Evolutionary conservation across 768 basidiomycete species (phyloP), one percentile per base, ranked within the genome.

Genomic region (Suillus clintonianus): DNA sequence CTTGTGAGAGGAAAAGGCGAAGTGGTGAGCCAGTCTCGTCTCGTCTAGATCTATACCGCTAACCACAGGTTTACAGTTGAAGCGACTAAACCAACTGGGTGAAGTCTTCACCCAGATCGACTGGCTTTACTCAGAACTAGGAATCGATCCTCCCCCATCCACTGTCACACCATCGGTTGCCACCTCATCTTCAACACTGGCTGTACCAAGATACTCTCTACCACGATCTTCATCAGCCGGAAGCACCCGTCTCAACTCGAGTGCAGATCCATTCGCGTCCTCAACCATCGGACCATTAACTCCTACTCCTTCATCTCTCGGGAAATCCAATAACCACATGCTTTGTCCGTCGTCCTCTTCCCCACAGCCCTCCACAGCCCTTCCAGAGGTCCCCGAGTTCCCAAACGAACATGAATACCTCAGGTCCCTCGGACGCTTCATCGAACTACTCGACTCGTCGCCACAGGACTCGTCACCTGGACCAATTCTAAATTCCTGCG

Each of bases 1-100:
- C 83, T 95, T 19, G 88, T 91, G 11, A 82, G 90, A 60, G 93
- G 92, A 13, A 94, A 94, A 75, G 84, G 85, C n/a, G 94, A 96
- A 84, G 83, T 94, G 60, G 91, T 94, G 69, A 70, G 91, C 81
- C 42, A 37, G 1, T 32, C 19, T 30, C 36, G n/a, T 45, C 36
- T 64, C 47, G 60, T 59, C 59, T 45, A 32, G 24, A 14, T 43
- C 54, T 51, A 30, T 57, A 45, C 58, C 60, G 57, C 64, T 51
- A 63, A 61, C 13, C 5, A 14, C 55, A 42, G 42, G 48, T n/a
- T 48, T 54, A 7, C 64, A 93, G 91, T 77, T 82, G 32, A 91
- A 89, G 71, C 88, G 92, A 32, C 80, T 91, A 39, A 79, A 81
- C 56, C 82, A 89, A 60, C 79, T 95, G 27, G 85, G 87, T 8